Conservation (phyloP, 768 basidiomycete genomes). For the Pleurotus giganteus region DNA sequence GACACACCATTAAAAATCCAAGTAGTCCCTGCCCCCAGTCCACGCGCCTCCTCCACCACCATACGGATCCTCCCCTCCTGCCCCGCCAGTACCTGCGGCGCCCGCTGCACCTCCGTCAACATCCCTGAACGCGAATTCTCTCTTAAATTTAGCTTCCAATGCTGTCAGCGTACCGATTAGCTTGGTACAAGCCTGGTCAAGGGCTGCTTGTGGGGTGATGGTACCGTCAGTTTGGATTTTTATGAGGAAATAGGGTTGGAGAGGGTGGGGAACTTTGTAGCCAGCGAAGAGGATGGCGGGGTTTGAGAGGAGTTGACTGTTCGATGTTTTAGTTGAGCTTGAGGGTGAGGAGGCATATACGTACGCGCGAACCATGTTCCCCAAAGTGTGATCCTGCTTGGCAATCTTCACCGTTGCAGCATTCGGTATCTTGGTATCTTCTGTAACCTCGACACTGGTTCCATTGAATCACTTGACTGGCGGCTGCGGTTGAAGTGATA, state of each 20-base stretch:
- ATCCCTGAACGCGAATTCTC: conserved; percentile 80
- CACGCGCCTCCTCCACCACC: conserved; percentile 43
- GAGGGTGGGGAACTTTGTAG: conserved; percentile 96
- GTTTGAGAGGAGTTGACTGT: conserved; percentile 86
- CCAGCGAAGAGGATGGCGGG: conserved; percentile 92
- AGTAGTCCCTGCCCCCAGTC: conserved; percentile 49
- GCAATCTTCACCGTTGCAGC: conserved; percentile 92
- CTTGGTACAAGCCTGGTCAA: conserved; percentile 81
- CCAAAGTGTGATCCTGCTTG: conserved; percentile 97
- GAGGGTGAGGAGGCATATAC: conserved; percentile 26
- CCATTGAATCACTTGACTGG: background rate
- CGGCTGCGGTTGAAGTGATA: conserved; percentile 19
- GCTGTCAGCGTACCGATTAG: conserved; percentile 71
- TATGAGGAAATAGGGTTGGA: conserved; percentile 91
- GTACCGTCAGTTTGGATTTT: conserved; percentile 95
- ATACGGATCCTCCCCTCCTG: conserved; percentile 45
- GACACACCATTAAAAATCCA: conserved; percentile 43
- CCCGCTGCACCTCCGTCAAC: conserved; percentile 40
- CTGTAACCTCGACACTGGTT: conserved; percentile 79
- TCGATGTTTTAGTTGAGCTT: background rate
- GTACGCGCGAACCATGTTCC: conserved; percentile 94
- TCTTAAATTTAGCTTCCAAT: conserved; percentile 75
- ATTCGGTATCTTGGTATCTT: conserved; percentile 98
- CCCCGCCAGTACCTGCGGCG: conserved; percentile 20
- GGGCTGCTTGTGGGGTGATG: conserved; percentile 74